These are phyloP conservation scores for Acacia melanoxylon DNA, from an alignment of 306 rosid species.

Conservation along the genomic window DNA sequence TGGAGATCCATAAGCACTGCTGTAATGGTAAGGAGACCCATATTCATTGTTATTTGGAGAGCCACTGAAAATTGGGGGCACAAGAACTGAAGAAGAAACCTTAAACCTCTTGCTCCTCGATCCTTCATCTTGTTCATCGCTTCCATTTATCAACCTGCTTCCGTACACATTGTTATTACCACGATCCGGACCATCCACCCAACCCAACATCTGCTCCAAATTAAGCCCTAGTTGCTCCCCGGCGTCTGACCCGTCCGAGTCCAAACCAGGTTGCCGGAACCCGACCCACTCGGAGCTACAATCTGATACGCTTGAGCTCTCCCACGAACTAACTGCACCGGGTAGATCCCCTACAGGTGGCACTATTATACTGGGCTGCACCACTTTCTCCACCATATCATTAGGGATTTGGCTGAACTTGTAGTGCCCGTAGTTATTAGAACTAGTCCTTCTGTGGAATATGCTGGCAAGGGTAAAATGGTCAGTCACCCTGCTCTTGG, in stretches of 20 bases:
- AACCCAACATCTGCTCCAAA: constrained; percentile 61
- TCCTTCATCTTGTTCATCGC: constrained; percentile 26
- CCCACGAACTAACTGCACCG: constrained; percentile 40
- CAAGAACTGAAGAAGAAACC: constrained; percentile 91
- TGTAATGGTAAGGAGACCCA: constrained; percentile 36
- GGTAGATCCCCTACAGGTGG: constrained; percentile 43
- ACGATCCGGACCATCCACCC: constrained; percentile 57
- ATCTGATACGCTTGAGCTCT: constrained; percentile 57
- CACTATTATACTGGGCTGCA: constrained; percentile 87
- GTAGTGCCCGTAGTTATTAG: background rate
- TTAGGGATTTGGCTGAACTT: background rate
- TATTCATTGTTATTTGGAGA: constrained; percentile 31
- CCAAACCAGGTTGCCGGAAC: constrained; percentile 49
- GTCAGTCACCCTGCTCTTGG: constrained; percentile 85
- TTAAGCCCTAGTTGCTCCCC: constrained; percentile 47
- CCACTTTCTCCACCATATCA: constrained; percentile 45
- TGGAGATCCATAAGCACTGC: constrained; percentile 42
- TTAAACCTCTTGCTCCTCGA: constrained; percentile 80
- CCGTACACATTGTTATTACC: background rate
- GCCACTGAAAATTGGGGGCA: constrained; percentile 71
- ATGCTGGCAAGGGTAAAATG: constrained; percentile 82
- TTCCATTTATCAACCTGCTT: background rate
- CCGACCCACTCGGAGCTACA: constrained; percentile 62
- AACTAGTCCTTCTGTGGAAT: constrained; percentile 46
- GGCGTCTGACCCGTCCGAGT: constrained; percentile 58